These are phyloP conservation scores for Trametes polyzona DNA, from an alignment of 1,284 basidiomycete genomes.

Conservation along the genomic window DNA sequence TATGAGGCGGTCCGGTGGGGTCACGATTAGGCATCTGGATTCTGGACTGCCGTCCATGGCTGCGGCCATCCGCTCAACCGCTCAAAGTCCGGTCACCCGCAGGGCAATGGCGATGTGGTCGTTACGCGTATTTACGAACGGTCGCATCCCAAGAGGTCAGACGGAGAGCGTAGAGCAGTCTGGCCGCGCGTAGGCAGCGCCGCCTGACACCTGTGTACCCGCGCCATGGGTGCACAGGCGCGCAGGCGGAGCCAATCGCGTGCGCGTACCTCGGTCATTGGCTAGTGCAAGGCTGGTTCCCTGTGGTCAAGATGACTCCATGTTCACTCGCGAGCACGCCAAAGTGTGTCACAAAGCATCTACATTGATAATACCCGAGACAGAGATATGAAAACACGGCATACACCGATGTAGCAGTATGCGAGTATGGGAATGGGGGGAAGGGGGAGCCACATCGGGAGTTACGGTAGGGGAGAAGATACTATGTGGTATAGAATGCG, in stretches of 20 bases:
- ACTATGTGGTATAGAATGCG: slow-evolving; percentile 35
- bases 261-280: slow-evolving; percentile 4
- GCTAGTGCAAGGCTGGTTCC: background rate
- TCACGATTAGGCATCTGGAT: slow-evolving; percentile 21
- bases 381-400: slow-evolving; percentile 24
- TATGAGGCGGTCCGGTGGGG: slow-evolving; percentile 18
- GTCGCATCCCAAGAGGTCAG: slow-evolving; percentile 8
- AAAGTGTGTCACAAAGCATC: slow-evolving; percentile 19
- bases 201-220: slow-evolving; percentile 5
- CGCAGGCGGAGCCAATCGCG: background rate
- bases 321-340: background rate
- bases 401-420: slow-evolving; percentile 27
- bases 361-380: slow-evolving; percentile 30
- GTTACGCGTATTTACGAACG: slow-evolving; percentile 16
- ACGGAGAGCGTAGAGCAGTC: slow-evolving; percentile 9
- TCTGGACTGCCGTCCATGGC: slow-evolving; percentile 16
- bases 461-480: slow-evolving; percentile 22
- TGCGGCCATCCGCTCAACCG: slow-evolving; percentile 14
- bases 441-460: slow-evolving; percentile 26
- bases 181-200: slow-evolving; percentile 15
- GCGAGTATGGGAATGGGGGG: slow-evolving; percentile 13
- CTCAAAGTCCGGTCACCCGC: slow-evolving; percentile 21
- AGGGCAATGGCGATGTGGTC: slow-evolving; percentile 11
- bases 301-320: slow-evolving; percentile 1
- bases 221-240: background rate